Conservation (phyloP, 306 rosid genomes). For the Hippophae tibetana region DNA sequence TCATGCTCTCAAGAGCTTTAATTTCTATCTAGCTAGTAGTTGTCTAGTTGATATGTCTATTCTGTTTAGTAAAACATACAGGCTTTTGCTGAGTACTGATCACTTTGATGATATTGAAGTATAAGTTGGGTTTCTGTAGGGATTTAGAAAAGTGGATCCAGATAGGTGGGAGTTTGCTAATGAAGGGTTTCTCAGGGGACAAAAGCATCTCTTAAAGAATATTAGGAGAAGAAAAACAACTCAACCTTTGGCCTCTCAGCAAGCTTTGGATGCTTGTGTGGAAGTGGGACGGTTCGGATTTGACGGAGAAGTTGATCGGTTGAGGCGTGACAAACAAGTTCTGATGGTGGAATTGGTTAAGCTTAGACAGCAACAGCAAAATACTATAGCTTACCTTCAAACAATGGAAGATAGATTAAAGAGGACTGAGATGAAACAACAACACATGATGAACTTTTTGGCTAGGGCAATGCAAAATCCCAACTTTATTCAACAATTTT, state of each 20-base stretch:
- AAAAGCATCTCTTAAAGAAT: slow-evolving; percentile 54
- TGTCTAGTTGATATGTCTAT: too few relatives aligned
- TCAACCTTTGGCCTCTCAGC: slow-evolving; percentile 29
- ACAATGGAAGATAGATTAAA: slow-evolving; percentile 49
- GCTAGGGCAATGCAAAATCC: slow-evolving; percentile 70
- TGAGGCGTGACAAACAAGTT: slow-evolving; percentile 56
- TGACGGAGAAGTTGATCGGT: slow-evolving; percentile 45
- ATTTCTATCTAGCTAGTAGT: too few relatives aligned
- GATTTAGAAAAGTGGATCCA: slow-evolving; percentile 77
- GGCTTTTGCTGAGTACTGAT: background rate
- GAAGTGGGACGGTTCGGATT: slow-evolving; percentile 68
- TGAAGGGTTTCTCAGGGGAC: slow-evolving; percentile 75
- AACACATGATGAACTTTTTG: slow-evolving; percentile 59
- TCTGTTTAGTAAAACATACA: too few relatives aligned
- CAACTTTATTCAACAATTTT: slow-evolving; percentile 38
- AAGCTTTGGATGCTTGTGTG: slow-evolving; percentile 45
- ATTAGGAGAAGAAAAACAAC: slow-evolving; percentile 58
- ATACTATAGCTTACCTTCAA: slow-evolving; percentile 32
- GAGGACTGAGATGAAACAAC: slow-evolving; percentile 54
- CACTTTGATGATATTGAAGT: slow-evolving; percentile 15
- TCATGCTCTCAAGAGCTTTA: too few relatives aligned
- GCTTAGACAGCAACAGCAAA: slow-evolving; percentile 63
- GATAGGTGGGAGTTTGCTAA: slow-evolving; percentile 87
- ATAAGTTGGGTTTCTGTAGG: slow-evolving; percentile 42
- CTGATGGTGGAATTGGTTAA: slow-evolving; percentile 64